Conservation (phyloP, 192 early-diverging fungal genomes). For the Coemansia biformis region DNA sequence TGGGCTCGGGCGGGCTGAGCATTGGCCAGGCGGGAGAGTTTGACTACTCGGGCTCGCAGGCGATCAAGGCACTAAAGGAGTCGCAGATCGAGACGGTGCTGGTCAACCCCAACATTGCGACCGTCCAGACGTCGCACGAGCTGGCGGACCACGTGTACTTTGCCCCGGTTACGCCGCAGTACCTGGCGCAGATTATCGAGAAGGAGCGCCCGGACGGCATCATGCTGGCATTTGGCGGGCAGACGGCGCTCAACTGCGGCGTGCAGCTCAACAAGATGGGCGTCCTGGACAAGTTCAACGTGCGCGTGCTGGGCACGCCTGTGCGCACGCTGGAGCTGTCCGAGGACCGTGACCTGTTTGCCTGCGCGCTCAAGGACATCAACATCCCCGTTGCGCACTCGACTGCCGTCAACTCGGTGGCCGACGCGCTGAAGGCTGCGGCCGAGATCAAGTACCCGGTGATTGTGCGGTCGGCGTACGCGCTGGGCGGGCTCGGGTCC, state of each 20-base stretch:
- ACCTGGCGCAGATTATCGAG: constrained; percentile 86
- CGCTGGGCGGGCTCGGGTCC: constrained; percentile 94
- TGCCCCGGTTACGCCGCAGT: constrained; percentile 88
- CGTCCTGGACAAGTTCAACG: constrained; percentile 69
- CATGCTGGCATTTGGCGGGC: constrained; percentile 93
- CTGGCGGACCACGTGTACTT: constrained; percentile 96
- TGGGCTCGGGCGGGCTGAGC: constrained; percentile 90
- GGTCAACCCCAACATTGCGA: constrained; percentile 99
- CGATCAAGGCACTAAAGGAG: constrained; percentile 95
- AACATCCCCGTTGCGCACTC: constrained; percentile 84
- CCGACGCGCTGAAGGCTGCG: constrained; percentile 83
- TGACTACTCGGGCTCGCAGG: constrained; percentile 96
- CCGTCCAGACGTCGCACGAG: constrained; percentile 91
- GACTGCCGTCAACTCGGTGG: constrained; percentile 77
- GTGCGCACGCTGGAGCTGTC: constrained; percentile 85
- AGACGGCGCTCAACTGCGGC: constrained; percentile 93
- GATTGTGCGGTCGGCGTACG: constrained; percentile 91
- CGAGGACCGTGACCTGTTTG: constrained; percentile 96
- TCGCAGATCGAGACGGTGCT: constrained; percentile 87
- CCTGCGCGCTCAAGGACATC: constrained; percentile 74
- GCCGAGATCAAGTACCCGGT: constrained; percentile 85
- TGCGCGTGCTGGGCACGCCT: constrained; percentile 94
- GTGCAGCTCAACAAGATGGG: constrained; percentile 81
- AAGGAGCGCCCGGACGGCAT: constrained; percentile 94
- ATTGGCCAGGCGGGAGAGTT: constrained; percentile 99